Evolutionary conservation across 371 early-diverging fungal genomes (phyloP).

Genomic region (Catenaria anguillulae): DNA sequence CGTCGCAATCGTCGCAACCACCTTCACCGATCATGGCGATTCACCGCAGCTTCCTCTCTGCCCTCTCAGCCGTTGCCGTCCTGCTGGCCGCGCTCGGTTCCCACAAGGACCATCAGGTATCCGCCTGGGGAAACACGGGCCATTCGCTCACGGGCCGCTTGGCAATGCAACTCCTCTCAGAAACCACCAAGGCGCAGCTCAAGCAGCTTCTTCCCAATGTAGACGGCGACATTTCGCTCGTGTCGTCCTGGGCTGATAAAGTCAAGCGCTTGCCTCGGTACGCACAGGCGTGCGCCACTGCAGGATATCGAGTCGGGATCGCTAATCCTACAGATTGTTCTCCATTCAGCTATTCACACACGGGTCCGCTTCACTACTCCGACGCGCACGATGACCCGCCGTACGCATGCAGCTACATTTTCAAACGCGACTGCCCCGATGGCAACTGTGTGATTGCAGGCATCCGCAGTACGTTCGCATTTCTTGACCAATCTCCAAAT

Average conservation of each 20-base stretch:
- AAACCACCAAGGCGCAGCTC: conserved; percentile 7
- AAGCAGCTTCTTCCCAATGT: conserved; percentile 10
- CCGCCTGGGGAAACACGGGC: no score
- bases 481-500: not conserved
- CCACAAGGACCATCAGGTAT: no score
- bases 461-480: conserved; percentile 7
- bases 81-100: no score
- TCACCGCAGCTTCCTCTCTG: no score
- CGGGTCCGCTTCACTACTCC: conserved; percentile 17
- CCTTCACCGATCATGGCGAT: no score
- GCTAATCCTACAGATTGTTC: no score
- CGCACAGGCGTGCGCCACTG: no score
- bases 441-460: conserved; percentile 13
- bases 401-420: conserved; percentile 8
- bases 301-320: no score
- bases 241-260: conserved; percentile 17
- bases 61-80: no score
- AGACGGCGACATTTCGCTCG: conserved; percentile 11
- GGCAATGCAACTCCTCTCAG: conserved; percentile 11
- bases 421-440: conserved; percentile 11
- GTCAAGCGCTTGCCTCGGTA: not conserved
- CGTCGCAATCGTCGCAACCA: no score
- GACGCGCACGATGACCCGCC: conserved; percentile 15
- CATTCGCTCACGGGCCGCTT: conserved; percentile 15
- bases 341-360: conserved; percentile 10